A percentile compares a stretch with the other conserved stretches of the same genome.
Evolutionary conservation across 208 protist genomes (phyloP).

Genomic region (Borovskyia barvae): DNA sequence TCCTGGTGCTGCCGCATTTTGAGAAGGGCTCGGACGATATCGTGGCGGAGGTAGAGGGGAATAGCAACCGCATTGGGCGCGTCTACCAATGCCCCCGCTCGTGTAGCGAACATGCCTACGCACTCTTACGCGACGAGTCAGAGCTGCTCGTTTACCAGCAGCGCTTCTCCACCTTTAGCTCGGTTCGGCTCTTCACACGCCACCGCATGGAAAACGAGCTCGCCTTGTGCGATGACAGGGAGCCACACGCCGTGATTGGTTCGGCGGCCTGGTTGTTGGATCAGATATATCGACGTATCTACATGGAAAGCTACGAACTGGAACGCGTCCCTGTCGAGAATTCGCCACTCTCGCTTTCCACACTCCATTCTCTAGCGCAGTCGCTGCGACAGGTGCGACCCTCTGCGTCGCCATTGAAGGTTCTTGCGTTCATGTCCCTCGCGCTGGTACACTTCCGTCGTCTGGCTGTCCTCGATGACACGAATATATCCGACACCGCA

Average conservation of each 20-base stretch:
- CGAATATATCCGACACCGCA: conserved; percentile 49
- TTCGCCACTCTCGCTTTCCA: conserved; percentile 37
- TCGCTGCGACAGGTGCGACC: conserved; percentile 31
- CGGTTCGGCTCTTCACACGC: conserved; percentile 40
- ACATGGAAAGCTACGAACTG: conserved; percentile 59
- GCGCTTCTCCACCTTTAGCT: conserved; percentile 71
- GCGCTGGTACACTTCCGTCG: conserved; percentile 59
- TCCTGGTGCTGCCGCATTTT: conserved; percentile 50
- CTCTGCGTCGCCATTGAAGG: conserved; percentile 38
- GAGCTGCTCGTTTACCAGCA: conserved; percentile 75
- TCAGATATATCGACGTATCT: conserved; percentile 60
- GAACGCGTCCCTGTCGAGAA: conserved; percentile 60
- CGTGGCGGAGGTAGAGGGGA: conserved; percentile 58
- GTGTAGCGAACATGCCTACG: conserved; percentile 60
- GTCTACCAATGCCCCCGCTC: conserved; percentile 76
- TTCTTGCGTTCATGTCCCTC: conserved; percentile 61
- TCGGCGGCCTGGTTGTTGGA: conserved; percentile 63
- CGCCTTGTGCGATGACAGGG: conserved; percentile 31
- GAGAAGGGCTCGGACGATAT: conserved; percentile 64
- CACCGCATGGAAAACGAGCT: conserved; percentile 40
- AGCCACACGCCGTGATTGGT: conserved; percentile 10
- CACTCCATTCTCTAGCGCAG: conserved; percentile 36
- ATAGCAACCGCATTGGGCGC: conserved; percentile 47
- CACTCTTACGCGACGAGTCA: conserved; percentile 73
- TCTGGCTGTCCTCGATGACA: conserved; percentile 42